Base-by-base conservation (phyloP, 163 green algal species). In the Botryococcus braunii region DNA sequence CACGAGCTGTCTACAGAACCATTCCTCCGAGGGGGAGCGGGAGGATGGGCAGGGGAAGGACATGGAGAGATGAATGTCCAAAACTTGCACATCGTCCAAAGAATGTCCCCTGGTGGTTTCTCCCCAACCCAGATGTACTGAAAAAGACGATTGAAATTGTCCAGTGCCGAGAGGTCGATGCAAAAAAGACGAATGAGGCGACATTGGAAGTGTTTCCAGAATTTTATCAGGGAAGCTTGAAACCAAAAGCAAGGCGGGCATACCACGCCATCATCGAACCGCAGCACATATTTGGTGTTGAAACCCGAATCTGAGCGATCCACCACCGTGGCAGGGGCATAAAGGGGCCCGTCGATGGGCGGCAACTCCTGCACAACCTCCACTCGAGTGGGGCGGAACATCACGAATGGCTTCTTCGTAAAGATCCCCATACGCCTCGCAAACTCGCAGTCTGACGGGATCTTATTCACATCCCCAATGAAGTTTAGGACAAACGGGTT, bases 401-500 rank as follows among this genome's bases (percentile, higher is more conserved):
- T 91, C 0, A 91, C 83, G 17, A 70, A 61, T 0, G 71, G 65
- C 82, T 91, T 90, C 41, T 71, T 3, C 0, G 75, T 86, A 27
- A 27, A 40, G 52, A 88, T 75, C 13, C 73, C 74, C 80, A 86
- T 83, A 17, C 66, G 68, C 34, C 69, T 62, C 13, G 76, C 39
- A 36, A 86, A 78, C 69, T 80, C 71, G 47, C 56, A 69, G 31
- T 47, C 74, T 6, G 80, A 65, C 0, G 87, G 83, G 49, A 95
- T 61, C 38, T 79, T 73, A 64, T 86, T 83, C 25, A 85, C 83
- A 32, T 94, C 88, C 4, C 77, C 77, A 29, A 92, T 82, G 70
- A 95, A 95, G 61, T 90, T 83, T 79, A 92, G 87, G 13, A 88
- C 82, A 78, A 91, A 95, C 2, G 87, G 85, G 5, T 77, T 86